Conservation (phyloP, 2,329 filamentous ascomycete genomes). For the Thielaviopsis euricoi region DNA sequence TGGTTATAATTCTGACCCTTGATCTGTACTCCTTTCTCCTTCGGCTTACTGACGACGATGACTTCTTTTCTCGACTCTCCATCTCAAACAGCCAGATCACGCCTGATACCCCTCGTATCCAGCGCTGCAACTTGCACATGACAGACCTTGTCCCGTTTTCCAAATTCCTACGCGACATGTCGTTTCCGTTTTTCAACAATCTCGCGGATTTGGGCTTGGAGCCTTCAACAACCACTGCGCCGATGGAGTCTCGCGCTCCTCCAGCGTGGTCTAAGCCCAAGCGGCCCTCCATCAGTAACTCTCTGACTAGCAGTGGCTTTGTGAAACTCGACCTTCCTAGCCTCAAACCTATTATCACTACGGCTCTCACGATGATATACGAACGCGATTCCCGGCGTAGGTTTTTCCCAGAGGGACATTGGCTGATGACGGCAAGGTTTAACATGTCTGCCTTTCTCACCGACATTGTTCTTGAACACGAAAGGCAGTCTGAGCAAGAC, state of each 20-base stretch:
- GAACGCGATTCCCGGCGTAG: constrained; percentile 79
- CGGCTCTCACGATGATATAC: constrained; percentile 72
- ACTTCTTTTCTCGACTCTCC: constrained; percentile 58
- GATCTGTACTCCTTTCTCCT: constrained; percentile 89
- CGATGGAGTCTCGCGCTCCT: background rate
- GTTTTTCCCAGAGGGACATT: constrained; percentile 72
- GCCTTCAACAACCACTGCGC: background rate
- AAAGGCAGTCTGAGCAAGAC: constrained; percentile 48
- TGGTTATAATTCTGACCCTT: constrained; percentile 73
- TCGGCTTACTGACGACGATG: constrained; percentile 88
- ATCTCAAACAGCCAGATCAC: constrained; percentile 14
- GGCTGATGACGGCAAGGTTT: constrained; percentile 80
- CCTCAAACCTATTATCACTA: constrained; percentile 64
- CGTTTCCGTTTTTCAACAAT: constrained; percentile 79
- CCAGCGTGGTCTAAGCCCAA: background rate
- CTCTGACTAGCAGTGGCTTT: constrained; percentile 7
- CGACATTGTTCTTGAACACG: constrained; percentile 76
- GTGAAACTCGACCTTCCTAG: constrained; percentile 50
- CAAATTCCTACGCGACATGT: constrained; percentile 75
- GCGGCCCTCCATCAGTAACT: background rate
- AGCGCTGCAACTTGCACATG: constrained; percentile 51
- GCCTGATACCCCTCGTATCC: constrained; percentile 29
- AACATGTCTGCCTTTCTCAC: constrained; percentile 80
- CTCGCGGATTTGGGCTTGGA: constrained; percentile 34
- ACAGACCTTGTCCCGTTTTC: constrained; percentile 58